A percentile compares a stretch with the other conserved stretches of the same genome.
phyloP scores from a whole-genome alignment of 495 filamentous ascomycete genomes.

The Xylaria bambusicola region DNA sequence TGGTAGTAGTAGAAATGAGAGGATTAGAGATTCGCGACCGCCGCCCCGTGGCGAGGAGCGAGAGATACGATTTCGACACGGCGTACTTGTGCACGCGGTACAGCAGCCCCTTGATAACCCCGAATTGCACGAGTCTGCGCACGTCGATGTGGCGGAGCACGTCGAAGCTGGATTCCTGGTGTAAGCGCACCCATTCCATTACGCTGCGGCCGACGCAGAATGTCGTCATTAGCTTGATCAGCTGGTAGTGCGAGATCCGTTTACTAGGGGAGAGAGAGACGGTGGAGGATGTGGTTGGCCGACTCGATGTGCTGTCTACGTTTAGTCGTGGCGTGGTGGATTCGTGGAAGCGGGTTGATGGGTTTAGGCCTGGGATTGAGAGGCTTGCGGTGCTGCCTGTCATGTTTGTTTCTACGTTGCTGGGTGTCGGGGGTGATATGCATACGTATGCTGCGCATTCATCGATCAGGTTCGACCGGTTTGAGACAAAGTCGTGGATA shows the following conservation, averaged over 20 bases:
- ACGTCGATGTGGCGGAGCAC: constrained; percentile 77
- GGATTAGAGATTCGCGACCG: constrained; percentile 28
- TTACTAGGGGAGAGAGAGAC: constrained; percentile 3
- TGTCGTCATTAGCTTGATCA: constrained; percentile 74
- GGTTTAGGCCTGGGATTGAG: background rate
- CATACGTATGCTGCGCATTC: constrained; percentile 86
- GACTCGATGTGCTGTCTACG: constrained; percentile 5
- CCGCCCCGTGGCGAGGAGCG: constrained; percentile 43
- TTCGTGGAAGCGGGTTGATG: background rate
- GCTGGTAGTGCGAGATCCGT: constrained; percentile 50
- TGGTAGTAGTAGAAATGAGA: too few species aligned
- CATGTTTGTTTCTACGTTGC: background rate
- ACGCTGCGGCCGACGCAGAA: constrained; percentile 77
- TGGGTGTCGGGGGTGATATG: constrained; percentile 9
- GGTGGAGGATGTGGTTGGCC: constrained; percentile 25
- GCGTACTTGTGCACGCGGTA: constrained; percentile 93
- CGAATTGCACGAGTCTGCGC: constrained; percentile 89
- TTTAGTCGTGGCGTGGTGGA: constrained; percentile 6
- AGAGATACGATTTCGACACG: constrained; percentile 59
- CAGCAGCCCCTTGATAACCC: constrained; percentile 92
- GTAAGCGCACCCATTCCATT: constrained; percentile 75
- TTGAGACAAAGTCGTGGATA: constrained; percentile 70
- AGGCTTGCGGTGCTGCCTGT: constrained; percentile 9
- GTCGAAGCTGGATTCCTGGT: constrained; percentile 58
- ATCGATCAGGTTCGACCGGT: constrained; percentile 68